phyloP scores from a whole-genome alignment of 2,329 filamentous ascomycete species.

The Stachybotrys chlorohalonatus region DNA sequence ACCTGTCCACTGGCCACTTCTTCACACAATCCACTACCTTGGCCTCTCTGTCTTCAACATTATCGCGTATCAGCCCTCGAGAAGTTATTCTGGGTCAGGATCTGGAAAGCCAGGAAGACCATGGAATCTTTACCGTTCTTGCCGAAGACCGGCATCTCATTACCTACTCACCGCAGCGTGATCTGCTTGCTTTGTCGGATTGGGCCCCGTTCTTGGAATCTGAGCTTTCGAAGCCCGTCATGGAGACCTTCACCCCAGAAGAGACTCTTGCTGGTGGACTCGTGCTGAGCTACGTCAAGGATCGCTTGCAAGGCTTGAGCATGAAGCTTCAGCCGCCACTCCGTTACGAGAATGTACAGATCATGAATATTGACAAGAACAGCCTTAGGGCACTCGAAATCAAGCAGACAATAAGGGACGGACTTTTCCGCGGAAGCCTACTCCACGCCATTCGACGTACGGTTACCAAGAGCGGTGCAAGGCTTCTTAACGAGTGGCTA shows the following conservation, averaged over 20 bases:
- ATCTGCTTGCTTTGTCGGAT: slow-evolving; percentile 42
- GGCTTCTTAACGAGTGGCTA: slow-evolving; percentile 78
- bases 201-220: slow-evolving; percentile 76
- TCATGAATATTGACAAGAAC: slow-evolving; percentile 88
- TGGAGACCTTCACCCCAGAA: slow-evolving; percentile 49
- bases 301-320: slow-evolving; percentile 65
- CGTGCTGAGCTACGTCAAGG: slow-evolving; percentile 76
- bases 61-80: slow-evolving; percentile 73
- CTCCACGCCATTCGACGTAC: slow-evolving; percentile 85
- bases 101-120: slow-evolving; percentile 46
- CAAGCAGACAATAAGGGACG: slow-evolving; percentile 74
- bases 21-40: slow-evolving; percentile 71
- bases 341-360: slow-evolving; percentile 62
- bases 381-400: slow-evolving; percentile 86
- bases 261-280: slow-evolving; percentile 73
- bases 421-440: slow-evolving; percentile 70
- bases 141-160: slow-evolving; percentile 68
- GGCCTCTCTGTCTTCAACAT: slow-evolving; percentile 63
- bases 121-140: slow-evolving; percentile 57
- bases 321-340: slow-evolving; percentile 79
- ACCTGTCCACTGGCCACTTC: slow-evolving; percentile 91
- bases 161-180: slow-evolving; percentile 53
- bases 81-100: slow-evolving; percentile 73
- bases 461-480: slow-evolving; percentile 82
- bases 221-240: slow-evolving; percentile 46